These are phyloP conservation scores for Thamnidium elegans DNA, from an alignment of 192 early-diverging fungal genomes.

Conservation along the genomic window DNA sequence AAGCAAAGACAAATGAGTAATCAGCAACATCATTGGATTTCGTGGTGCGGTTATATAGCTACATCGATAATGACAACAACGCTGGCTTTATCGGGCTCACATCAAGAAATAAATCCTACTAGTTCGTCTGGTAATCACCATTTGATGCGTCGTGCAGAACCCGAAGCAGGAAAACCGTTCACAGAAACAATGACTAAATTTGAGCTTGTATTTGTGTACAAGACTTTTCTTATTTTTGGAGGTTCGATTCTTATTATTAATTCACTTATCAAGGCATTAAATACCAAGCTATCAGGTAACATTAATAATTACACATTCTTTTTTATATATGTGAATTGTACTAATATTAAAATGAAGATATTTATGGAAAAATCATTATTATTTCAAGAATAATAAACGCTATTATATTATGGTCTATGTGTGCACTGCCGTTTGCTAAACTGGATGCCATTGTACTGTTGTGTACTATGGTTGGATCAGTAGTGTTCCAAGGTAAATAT, in stretches of 20 bases:
- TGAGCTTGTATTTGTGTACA: slow-evolving; percentile 38
- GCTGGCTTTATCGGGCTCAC: no score
- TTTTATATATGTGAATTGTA: not conserved
- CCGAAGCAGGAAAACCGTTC: slow-evolving; percentile 5
- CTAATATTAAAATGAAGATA: slow-evolving; percentile 12
- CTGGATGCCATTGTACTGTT: slow-evolving; percentile 28
- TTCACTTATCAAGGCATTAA: slow-evolving; percentile 34
- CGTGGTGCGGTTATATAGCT: not conserved
- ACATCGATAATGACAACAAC: no score
- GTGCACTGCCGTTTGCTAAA: slow-evolving; percentile 33
- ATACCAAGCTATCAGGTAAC: slow-evolving; percentile 37
- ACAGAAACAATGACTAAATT: not conserved
- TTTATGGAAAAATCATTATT: slow-evolving; percentile 37
- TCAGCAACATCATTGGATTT: not conserved
- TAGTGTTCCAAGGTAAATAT: slow-evolving; percentile 28
- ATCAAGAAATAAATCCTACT: not conserved
- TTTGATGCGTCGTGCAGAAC: not conserved
- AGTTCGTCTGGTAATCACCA: not conserved
- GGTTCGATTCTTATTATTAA: slow-evolving; percentile 31
- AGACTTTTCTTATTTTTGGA: slow-evolving; percentile 35
- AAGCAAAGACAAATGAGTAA: not conserved
- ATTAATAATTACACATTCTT: not conserved
- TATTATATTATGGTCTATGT: slow-evolving; percentile 31
- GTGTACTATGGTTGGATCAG: slow-evolving; percentile 27
- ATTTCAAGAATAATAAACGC: slow-evolving; percentile 26